Evolutionary conservation across 2,329 filamentous ascomycete genomes (phyloP).

Genomic region (Alternaria sp.): DNA sequence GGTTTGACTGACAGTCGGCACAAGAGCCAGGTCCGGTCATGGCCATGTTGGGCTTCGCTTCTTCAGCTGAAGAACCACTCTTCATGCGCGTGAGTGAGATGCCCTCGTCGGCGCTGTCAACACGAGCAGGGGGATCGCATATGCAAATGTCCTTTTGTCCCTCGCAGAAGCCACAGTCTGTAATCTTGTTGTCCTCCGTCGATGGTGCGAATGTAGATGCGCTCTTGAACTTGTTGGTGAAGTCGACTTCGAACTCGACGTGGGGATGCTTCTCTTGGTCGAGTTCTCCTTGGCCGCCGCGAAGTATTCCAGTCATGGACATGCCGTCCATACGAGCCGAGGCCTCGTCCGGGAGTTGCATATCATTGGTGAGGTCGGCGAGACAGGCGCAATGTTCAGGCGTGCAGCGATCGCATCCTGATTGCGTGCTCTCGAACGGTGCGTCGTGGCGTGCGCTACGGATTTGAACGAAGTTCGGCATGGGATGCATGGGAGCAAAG

Average conservation of each 20-base stretch:
- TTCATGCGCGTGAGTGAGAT: slow-evolving; percentile 11
- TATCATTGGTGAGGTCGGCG: slow-evolving; percentile 34
- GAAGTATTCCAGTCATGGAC: slow-evolving; percentile 26
- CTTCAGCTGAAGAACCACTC: slow-evolving; percentile 3
- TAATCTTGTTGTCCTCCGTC: slow-evolving; percentile 19
- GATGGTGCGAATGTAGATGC: slow-evolving; percentile 24
- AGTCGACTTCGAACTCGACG: slow-evolving; percentile 39
- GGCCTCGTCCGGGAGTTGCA: slow-evolving; percentile 19
- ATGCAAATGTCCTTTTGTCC: slow-evolving; percentile 40
- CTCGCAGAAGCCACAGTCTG: slow-evolving; percentile 43
- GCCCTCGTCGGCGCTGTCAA: slow-evolving; percentile 17
- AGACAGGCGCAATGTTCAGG: slow-evolving; percentile 43
- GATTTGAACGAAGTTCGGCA: neutral
- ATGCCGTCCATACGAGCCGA: slow-evolving; percentile 24
- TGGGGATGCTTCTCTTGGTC: slow-evolving; percentile 5
- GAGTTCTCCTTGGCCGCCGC: slow-evolving; percentile 1
- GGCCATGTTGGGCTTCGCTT: slow-evolving; percentile 7
- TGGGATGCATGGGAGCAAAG: neutral
- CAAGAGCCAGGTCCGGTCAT: slow-evolving; percentile 43
- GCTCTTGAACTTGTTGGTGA: slow-evolving; percentile 34
- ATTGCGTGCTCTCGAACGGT: slow-evolving; percentile 14
- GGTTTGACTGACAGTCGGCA: slow-evolving; percentile 44
- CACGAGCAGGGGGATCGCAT: slow-evolving; percentile 32
- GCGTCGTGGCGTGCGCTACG: neutral
- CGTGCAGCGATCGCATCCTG: slow-evolving; percentile 38